Base-by-base conservation (phyloP, 78 protist species). In the Cavenderia fasciculata region DNA sequence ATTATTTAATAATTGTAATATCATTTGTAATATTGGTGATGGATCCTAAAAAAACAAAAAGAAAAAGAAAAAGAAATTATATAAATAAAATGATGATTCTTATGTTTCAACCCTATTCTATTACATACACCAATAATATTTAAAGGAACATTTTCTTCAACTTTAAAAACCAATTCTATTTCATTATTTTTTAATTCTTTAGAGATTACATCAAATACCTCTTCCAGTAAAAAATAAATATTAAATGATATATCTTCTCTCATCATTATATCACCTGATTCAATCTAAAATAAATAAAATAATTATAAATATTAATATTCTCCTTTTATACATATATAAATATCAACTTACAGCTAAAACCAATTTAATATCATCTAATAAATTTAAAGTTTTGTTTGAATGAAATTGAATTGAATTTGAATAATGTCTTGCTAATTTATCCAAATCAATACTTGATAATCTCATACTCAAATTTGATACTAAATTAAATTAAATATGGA, bases 1-100 rank as follows among this genome's bases (percentile, higher is more conserved):
- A 79, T 79, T 79, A 14, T 51, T 63, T 49, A 79, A 57, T 52
- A 79, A 52, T 41, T 79, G 88, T 47, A 79, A 79, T 25, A 72
- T 52, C 46, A 79, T 66, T 54, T 79, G 88, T 31, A 70, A 36
- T 12, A 79, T 21, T 0, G 88, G 77, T 0, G 73, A 25, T 62
- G 88, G 88, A 41, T 79, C 88, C 69, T 61, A 61, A 34, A 52
- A 21, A 52, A 12, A 52, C 21, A 10, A 52, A 21, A 52, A 12
- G 5, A 12, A 52, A 10, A 12, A 21, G 4, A 21, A 21, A 52
- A n/a, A n/a, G n/a, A n/a, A n/a, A n/a, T n/a, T n/a, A n/a, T n/a
- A 19, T 52, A 21, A 52, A 52, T 19, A 52, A 52, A 52, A 12
- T 19, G 10, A 52, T 4, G 21, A 52, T 19, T 52, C 21, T 52